phyloP scores from a whole-genome alignment of 352 stramenopile genomes.

The Salisapilia sapeloensis region DNA sequence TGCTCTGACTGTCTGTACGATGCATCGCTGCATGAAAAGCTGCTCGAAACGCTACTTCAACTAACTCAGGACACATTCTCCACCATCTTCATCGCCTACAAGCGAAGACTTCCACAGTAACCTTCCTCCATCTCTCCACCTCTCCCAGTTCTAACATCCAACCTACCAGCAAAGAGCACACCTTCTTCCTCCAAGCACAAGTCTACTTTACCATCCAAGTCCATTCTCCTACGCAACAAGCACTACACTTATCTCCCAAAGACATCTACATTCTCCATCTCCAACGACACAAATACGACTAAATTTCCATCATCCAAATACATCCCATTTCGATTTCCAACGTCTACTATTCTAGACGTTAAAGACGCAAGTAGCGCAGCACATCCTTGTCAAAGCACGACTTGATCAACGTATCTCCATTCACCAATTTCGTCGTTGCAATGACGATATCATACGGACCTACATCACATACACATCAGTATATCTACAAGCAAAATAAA shows the following conservation, averaged over 20 bases:
- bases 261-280: no score
- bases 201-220: background rate
- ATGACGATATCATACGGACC: constrained; percentile 86
- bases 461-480: constrained; percentile 5
- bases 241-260: background rate
- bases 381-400: constrained; percentile 78
- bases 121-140: no score
- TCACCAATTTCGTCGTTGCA: constrained; percentile 87
- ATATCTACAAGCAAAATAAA: constrained; percentile 1
- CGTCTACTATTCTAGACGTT: no score
- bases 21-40: constrained; percentile 10
- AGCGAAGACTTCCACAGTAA: constrained; percentile 34
- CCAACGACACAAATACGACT: no score
- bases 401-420: constrained; percentile 72
- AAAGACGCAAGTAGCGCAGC: constrained; percentile 25
- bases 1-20: constrained; percentile 66
- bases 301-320: no score
- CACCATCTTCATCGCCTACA: constrained; percentile 42
- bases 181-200: background rate
- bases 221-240: background rate
- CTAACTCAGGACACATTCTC: constrained; percentile 6
- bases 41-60: constrained; percentile 21
- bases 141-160: no score
- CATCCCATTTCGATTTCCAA: no score
- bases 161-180: background rate